Conservation (phyloP, 2,329 filamentous ascomycete genomes). For the Exophiala oligosperma region DNA sequence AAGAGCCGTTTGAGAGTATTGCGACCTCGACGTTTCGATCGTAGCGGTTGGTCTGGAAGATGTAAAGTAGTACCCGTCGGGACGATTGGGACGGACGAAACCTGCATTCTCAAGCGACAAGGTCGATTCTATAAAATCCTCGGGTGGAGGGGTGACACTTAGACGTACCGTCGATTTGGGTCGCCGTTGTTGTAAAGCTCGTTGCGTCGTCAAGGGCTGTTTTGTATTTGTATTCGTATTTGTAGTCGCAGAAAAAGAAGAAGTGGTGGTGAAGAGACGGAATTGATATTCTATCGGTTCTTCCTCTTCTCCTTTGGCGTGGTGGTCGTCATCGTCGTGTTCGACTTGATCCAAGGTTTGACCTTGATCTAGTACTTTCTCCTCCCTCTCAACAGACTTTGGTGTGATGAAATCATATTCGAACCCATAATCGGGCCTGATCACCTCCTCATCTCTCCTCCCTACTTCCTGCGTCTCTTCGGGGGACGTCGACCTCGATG, state of each 20-base stretch:
- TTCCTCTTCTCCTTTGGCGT: not conserved
- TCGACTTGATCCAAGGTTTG: not conserved
- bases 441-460: not conserved
- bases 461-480: not conserved
- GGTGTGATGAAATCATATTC: slow-evolving; percentile 27
- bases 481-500: slow-evolving; percentile 9
- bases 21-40: not conserved
- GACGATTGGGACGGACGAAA: slow-evolving; percentile 15
- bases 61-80: slow-evolving; percentile 25
- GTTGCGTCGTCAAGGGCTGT: not conserved
- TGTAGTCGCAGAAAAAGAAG: not conserved
- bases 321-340: not conserved
- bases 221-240: not conserved
- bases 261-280: slow-evolving; percentile 19
- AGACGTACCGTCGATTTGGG: slow-evolving; percentile 18
- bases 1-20: slow-evolving; percentile 20
- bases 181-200: not conserved
- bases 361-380: not conserved
- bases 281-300: slow-evolving; percentile 24
- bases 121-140: not conserved
- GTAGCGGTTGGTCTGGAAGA: slow-evolving; percentile 10
- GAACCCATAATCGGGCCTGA: slow-evolving; percentile 22
- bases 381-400: not conserved
- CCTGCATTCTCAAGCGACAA: slow-evolving; percentile 12
- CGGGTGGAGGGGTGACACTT: slow-evolving; percentile 18